Percentiles rank a stretch among this genome's conserved stretches.
Evolutionary conservation across 257 asterid species (phyloP).

Genomic region (Euphrasia confusa): DNA sequence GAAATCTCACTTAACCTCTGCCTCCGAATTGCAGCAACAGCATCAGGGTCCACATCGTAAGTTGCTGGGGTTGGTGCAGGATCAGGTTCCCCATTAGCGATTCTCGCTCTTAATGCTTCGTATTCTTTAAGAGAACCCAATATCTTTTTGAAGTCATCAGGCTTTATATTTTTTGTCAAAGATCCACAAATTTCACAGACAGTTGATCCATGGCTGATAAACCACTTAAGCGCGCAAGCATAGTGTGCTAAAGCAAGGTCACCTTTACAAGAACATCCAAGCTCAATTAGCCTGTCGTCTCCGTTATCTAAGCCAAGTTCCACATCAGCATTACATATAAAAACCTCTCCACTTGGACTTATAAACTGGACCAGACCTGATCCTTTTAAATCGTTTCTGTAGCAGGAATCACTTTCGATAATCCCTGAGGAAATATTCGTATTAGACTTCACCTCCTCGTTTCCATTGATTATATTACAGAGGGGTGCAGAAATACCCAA

Average conservation of each 20-base stretch:
- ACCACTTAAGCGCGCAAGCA: constrained; percentile 93
- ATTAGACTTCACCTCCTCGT: constrained; percentile 38
- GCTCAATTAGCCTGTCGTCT: constrained; percentile 62
- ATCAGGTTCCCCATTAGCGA: constrained; percentile 70
- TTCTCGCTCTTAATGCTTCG: constrained; percentile 59
- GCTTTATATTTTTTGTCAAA: constrained; percentile 50
- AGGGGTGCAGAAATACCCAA: constrained; percentile 63
- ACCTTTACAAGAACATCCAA: constrained; percentile 84
- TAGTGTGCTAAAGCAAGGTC: constrained; percentile 89
- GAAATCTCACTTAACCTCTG: constrained; percentile 86
- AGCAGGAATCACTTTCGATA: constrained; percentile 33
- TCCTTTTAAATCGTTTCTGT: constrained; percentile 32
- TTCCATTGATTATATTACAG: constrained; percentile 25
- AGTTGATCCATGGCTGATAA: constrained; percentile 84
- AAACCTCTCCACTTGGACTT: constrained; percentile 84
- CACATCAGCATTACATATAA: constrained; percentile 65
- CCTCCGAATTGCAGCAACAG: constrained; percentile 86
- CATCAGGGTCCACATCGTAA: constrained; percentile 83
- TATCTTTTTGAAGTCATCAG: constrained; percentile 59
- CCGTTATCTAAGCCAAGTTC: constrained; percentile 55
- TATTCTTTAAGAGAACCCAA: constrained; percentile 63
- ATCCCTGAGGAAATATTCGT: constrained; percentile 28
- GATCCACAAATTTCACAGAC: constrained; percentile 83
- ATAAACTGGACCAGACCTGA: constrained; percentile 68
- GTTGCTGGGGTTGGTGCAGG: constrained; percentile 41